Evolutionary conservation across 306 rosid genomes (phyloP).

Genomic region (Cyamopsis tetragonoloba): DNA sequence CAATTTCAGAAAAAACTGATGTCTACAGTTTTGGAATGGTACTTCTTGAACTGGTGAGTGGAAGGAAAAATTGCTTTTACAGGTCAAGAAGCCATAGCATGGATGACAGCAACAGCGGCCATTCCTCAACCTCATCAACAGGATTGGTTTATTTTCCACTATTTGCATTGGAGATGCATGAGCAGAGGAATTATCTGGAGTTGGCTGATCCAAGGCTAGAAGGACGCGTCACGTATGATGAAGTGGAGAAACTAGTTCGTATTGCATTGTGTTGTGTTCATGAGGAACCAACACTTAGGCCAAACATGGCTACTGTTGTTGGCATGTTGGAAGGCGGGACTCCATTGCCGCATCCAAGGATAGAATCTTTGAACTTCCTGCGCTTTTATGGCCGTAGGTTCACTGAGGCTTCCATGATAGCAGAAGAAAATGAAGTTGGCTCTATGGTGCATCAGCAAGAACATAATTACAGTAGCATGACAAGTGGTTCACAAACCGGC

Average conservation of each 20-base stretch:
- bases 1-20: constrained; percentile 83
- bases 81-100: constrained; percentile 60
- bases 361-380: constrained; percentile 70
- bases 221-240: constrained; percentile 60
- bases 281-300: constrained; percentile 82
- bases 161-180: constrained; percentile 85
- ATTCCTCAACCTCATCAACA: constrained; percentile 51
- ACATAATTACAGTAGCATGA: constrained; percentile 30
- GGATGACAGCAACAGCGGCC: constrained; percentile 49
- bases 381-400: constrained; percentile 79
- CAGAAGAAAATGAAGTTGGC: constrained; percentile 37
- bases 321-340: constrained; percentile 85
- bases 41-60: constrained; percentile 74
- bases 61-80: constrained; percentile 64
- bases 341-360: constrained; percentile 57
- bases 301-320: constrained; percentile 67
- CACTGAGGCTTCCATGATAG: constrained; percentile 66
- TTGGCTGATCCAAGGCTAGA: constrained; percentile 69
- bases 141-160: constrained; percentile 74
- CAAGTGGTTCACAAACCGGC: constrained; percentile 29
- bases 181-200: constrained; percentile 65
- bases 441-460: constrained; percentile 25
- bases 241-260: constrained; percentile 67
- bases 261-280: constrained; percentile 84
- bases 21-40: constrained; percentile 96